Evolutionary conservation across 441 rosid species (phyloP).

Genomic region (Capsella rubella): DNA sequence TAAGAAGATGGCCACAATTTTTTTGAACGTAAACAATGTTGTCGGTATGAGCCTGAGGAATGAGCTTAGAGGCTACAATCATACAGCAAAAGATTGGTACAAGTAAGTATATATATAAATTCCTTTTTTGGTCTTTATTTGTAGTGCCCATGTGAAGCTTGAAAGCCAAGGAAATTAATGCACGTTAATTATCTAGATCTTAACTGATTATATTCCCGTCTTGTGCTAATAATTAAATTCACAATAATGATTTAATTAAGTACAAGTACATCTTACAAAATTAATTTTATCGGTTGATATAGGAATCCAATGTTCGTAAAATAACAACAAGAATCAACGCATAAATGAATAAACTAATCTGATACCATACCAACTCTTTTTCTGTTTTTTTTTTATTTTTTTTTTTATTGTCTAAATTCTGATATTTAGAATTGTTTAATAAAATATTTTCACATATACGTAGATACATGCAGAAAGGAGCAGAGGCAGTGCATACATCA

Average conservation of each 20-base stretch:
- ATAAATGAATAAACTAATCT: neutral
- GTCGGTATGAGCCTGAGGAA: slow-evolving; percentile 90
- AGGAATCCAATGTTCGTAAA: slow-evolving; percentile 35
- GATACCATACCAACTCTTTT: neutral
- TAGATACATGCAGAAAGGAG: slow-evolving; percentile 76
- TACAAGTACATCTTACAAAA: neutral
- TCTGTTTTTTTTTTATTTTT: neutral
- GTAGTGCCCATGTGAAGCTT: slow-evolving; percentile 39
- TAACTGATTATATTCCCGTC: slow-evolving; percentile 34
- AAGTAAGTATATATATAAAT: slow-evolving; percentile 51
- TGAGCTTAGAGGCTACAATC: slow-evolving; percentile 76
- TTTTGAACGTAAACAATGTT: slow-evolving; percentile 60
- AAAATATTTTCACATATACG: no score
- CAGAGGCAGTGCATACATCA: slow-evolving; percentile 77
- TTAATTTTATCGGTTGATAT: slow-evolving; percentile 12
- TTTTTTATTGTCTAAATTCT: neutral
- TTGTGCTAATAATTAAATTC: slow-evolving; percentile 22
- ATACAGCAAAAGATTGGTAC: slow-evolving; percentile 72
- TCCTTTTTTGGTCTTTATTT: neutral
- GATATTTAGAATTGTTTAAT: no score
- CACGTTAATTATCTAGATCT: slow-evolving; percentile 34
- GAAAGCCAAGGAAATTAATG: slow-evolving; percentile 30
- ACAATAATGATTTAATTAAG: slow-evolving; percentile 24
- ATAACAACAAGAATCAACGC: slow-evolving; percentile 29
- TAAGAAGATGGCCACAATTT: slow-evolving; percentile 64